phyloP scores from a whole-genome alignment of 371 early-diverging fungal species.

The Mortierella sp. region DNA sequence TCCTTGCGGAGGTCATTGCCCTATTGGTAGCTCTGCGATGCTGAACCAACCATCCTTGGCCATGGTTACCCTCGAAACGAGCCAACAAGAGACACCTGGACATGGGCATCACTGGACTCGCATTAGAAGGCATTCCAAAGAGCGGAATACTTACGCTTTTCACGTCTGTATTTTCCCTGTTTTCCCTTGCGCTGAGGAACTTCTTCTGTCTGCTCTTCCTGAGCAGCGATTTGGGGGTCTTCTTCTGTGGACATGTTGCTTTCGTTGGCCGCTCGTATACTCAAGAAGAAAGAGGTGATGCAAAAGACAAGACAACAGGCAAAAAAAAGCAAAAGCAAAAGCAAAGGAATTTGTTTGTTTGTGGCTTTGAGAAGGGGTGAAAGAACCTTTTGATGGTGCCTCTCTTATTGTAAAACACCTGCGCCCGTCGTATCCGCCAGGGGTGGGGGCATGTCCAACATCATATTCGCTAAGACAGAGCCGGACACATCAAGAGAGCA shows the following conservation, averaged over 20 bases:
- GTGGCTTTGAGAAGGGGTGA: background rate
- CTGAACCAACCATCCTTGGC: too few relatives aligned
- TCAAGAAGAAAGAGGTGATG: background rate
- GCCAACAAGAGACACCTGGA: too few relatives aligned
- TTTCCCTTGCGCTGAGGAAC: conserved; percentile 56
- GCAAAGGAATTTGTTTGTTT: background rate
- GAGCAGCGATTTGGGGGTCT: conserved; percentile 7
- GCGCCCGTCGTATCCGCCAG: too few relatives aligned
- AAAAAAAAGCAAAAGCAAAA: conserved; percentile 7
- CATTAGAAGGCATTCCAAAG: too few relatives aligned
- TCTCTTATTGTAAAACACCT: too few relatives aligned
- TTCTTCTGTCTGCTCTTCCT: conserved; percentile 30
- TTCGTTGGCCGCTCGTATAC: background rate
- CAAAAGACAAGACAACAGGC: background rate
- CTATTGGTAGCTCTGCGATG: too few relatives aligned
- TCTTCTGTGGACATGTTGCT: conserved; percentile 44
- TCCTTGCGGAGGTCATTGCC: too few relatives aligned
- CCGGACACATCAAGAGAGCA: too few relatives aligned
- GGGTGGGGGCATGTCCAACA: too few relatives aligned
- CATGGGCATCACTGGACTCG: too few relatives aligned
- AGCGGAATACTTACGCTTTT: conserved; percentile 59
- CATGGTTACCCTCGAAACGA: too few relatives aligned
- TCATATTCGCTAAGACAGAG: too few relatives aligned
- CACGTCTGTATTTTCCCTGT: conserved; percentile 63
- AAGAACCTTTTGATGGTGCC: conserved; percentile 1